These are phyloP conservation scores for Fraxinus ornus DNA, from an alignment of 305 asterid genomes.

Conservation along the genomic window DNA sequence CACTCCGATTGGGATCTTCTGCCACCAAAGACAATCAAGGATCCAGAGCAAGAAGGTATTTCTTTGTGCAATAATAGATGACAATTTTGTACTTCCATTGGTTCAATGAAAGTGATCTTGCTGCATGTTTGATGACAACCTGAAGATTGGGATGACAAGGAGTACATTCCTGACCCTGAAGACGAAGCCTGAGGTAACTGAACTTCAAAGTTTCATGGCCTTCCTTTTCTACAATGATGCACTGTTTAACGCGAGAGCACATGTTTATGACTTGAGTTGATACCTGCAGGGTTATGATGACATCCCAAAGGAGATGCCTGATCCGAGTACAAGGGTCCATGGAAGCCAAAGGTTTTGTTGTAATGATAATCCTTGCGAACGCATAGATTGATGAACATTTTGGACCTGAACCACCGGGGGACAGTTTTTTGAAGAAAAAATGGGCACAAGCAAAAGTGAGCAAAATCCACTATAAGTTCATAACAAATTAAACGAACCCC, in stretches of 20 bases:
- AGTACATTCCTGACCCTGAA: conserved; percentile 68
- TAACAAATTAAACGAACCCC: too few relatives aligned
- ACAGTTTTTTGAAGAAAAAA: too few relatives aligned
- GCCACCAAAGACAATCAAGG: conserved; percentile 84
- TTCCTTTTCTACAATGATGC: not conserved
- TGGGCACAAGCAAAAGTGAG: too few relatives aligned
- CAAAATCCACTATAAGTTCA: too few relatives aligned
- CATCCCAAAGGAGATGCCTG: conserved; percentile 81
- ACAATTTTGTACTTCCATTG: not conserved
- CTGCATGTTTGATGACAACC: conserved; percentile 52
- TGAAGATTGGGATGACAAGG: conserved; percentile 87
- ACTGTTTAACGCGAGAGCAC: not conserved
- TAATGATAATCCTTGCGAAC: not conserved
- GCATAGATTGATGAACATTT: too few relatives aligned
- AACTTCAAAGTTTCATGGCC: not conserved
- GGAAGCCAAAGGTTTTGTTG: conserved; percentile 57
- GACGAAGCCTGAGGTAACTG: conserved; percentile 84
- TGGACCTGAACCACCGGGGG: too few relatives aligned
- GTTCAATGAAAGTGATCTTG: not conserved
- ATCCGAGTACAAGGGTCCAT: conserved; percentile 79
- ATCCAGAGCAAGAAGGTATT: conserved; percentile 80
- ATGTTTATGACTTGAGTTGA: not conserved
- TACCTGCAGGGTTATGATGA: conserved; percentile 81
- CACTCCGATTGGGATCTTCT: conserved; percentile 88
- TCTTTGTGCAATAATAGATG: not conserved